These are phyloP conservation scores for Sanghuangporus weigelae DNA, from an alignment of 1,284 basidiomycete genomes.

Conservation along the genomic window DNA sequence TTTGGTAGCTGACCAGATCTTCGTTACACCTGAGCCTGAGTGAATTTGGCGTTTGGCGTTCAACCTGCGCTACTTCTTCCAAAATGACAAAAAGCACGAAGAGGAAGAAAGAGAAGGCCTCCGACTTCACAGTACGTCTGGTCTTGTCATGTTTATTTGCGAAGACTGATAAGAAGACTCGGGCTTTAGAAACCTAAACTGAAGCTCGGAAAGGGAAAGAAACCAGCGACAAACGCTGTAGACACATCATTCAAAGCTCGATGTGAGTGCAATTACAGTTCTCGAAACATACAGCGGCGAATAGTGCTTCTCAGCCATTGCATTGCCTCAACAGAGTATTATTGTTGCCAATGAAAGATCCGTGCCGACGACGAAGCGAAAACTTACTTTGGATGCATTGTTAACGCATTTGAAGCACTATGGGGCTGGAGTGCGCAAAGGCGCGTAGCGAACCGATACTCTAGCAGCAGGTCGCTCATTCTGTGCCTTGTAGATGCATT, in stretches of 20 bases:
- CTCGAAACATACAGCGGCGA: constrained; percentile 14
- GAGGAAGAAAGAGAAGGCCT: constrained; percentile 81
- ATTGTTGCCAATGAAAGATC: constrained; percentile 44
- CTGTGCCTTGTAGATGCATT: constrained; percentile 60
- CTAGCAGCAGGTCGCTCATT: not conserved
- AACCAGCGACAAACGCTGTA: constrained; percentile 76
- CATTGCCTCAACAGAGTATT: constrained; percentile 83
- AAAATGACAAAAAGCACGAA: constrained; percentile 82
- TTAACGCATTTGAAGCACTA: constrained; percentile 82
- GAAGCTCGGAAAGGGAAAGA: constrained; percentile 94
- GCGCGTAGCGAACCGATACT: constrained; percentile 29
- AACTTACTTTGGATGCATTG: constrained; percentile 76
- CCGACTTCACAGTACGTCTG: constrained; percentile 74
- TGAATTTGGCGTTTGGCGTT: not conserved
- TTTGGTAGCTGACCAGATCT: not conserved
- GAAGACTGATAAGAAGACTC: constrained; percentile 12
- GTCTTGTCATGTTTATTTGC: constrained; percentile 1
- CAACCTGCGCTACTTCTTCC: not conserved
- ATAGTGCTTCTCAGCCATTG: constrained; percentile 60
- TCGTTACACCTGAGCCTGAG: too few relatives aligned
- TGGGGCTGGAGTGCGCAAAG: constrained; percentile 69
- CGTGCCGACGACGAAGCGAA: constrained; percentile 70
- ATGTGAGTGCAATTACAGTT: constrained; percentile 45
- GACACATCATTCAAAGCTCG: constrained; percentile 95
- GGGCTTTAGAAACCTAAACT: constrained; percentile 82